These are phyloP conservation scores for Vigna mungo DNA, from an alignment of 306 rosid species.

Conservation along the genomic window DNA sequence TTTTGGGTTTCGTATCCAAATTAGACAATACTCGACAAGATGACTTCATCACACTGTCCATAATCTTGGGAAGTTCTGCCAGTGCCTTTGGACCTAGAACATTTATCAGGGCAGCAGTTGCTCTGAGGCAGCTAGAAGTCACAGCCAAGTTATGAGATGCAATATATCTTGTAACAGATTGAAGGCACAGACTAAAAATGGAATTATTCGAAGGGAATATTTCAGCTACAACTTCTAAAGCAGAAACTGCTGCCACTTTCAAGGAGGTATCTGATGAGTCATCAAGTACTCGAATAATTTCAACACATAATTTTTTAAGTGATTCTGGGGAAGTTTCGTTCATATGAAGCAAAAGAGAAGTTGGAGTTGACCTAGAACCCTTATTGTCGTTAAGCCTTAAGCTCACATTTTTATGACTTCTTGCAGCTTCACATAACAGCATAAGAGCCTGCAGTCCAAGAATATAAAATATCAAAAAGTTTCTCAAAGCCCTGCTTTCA, in stretches of 20 bases:
- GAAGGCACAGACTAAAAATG: slow-evolving; percentile 65
- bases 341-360: slow-evolving; percentile 62
- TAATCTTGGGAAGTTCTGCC: slow-evolving; percentile 76
- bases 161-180: slow-evolving; percentile 62
- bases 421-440: slow-evolving; percentile 72
- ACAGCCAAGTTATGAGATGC: slow-evolving; percentile 53
- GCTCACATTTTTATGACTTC: slow-evolving; percentile 50
- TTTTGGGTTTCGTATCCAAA: slow-evolving; percentile 46
- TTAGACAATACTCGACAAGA: slow-evolving; percentile 51
- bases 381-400: slow-evolving; percentile 53
- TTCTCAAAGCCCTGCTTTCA: not conserved
- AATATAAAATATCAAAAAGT: slow-evolving; percentile 31
- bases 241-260: slow-evolving; percentile 82
- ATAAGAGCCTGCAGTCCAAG: slow-evolving; percentile 79
- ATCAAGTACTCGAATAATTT: slow-evolving; percentile 68
- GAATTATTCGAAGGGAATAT: slow-evolving; percentile 64
- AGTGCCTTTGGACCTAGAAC: slow-evolving; percentile 85
- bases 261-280: slow-evolving; percentile 61
- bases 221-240: slow-evolving; percentile 80
- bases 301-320: slow-evolving; percentile 60
- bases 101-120: slow-evolving; percentile 76
- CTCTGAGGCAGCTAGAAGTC: slow-evolving; percentile 74
- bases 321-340: slow-evolving; percentile 62
- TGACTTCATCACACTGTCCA: slow-evolving; percentile 71
- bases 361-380: slow-evolving; percentile 46